These are phyloP conservation scores for Paracorniculantispora psalliotae DNA, from an alignment of 2,329 filamentous ascomycete genomes.

Conservation along the genomic window DNA sequence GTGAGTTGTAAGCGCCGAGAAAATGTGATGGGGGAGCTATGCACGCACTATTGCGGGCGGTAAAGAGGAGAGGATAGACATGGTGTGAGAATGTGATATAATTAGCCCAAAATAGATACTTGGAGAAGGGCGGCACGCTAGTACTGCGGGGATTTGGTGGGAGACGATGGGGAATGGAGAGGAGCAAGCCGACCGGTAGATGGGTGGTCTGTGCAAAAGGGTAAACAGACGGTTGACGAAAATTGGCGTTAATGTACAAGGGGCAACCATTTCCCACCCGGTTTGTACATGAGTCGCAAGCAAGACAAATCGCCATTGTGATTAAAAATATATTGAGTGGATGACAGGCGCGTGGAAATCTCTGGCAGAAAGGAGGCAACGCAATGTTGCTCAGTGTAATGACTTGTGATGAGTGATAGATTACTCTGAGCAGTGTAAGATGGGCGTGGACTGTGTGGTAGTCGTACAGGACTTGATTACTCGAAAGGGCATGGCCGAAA, in stretches of 20 bases:
- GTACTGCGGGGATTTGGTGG: conserved; percentile 4
- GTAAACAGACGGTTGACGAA: background rate
- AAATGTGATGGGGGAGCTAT: background rate
- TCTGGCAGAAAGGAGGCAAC: background rate
- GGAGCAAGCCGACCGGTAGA: background rate
- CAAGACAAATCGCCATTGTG: background rate
- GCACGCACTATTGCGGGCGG: background rate
- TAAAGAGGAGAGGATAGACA: background rate
- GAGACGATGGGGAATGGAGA: background rate
- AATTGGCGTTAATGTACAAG: background rate
- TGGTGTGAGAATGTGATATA: background rate
- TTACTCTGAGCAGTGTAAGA: background rate
- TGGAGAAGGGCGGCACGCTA: background rate
- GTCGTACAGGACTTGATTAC: background rate
- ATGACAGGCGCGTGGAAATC: no score
- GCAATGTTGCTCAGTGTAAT: background rate
- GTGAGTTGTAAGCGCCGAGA: conserved; percentile 16
- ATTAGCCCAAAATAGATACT: conserved; percentile 11
- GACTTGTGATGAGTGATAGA: background rate
- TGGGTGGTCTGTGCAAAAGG: conserved; percentile 2
- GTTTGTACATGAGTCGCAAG: background rate
- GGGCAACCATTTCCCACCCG: background rate
- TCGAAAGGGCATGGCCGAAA: background rate
- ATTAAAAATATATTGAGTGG: background rate
- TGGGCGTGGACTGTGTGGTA: background rate